phyloP scores from a whole-genome alignment of 192 early-diverging fungal species.

The Endogone sp. region DNA sequence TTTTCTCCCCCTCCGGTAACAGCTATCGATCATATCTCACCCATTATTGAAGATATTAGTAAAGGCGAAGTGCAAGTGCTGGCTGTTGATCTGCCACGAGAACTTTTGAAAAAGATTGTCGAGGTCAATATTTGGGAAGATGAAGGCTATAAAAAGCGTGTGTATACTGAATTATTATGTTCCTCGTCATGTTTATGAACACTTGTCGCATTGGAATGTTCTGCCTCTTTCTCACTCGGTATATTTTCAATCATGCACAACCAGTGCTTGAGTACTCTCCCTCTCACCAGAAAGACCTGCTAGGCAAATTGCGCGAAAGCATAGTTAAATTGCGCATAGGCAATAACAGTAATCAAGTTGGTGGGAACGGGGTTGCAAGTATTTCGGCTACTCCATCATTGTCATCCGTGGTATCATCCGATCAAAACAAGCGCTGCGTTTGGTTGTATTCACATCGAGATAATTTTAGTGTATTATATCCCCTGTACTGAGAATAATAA shows the following conservation, averaged over 20 bases:
- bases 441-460: slow-evolving; percentile 73
- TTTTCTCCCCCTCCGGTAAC: no score
- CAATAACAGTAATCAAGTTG: slow-evolving; percentile 6
- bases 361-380: slow-evolving; percentile 15
- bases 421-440: slow-evolving; percentile 43
- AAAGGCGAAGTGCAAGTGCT: slow-evolving; percentile 52
- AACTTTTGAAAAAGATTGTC: slow-evolving; percentile 47
- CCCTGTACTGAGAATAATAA: slow-evolving; percentile 33
- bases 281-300: slow-evolving; percentile 23
- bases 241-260: slow-evolving; percentile 46
- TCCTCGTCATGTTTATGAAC: neutral
- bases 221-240: slow-evolving; percentile 47
- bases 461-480: slow-evolving; percentile 58
- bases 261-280: slow-evolving; percentile 35
- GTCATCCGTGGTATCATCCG: slow-evolving; percentile 12
- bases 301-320: slow-evolving; percentile 22
- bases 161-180: slow-evolving; percentile 14
- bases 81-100: slow-evolving; percentile 58
- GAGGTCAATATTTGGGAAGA: slow-evolving; percentile 61
- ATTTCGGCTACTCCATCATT: slow-evolving; percentile 9
- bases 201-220: slow-evolving; percentile 22
- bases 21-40: slow-evolving; percentile 51
- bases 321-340: neutral
- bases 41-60: slow-evolving; percentile 49
- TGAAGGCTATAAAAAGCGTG: slow-evolving; percentile 55